Conservation (phyloP, 2,329 filamentous ascomycete genomes). For the Hypoxylon sp. region DNA sequence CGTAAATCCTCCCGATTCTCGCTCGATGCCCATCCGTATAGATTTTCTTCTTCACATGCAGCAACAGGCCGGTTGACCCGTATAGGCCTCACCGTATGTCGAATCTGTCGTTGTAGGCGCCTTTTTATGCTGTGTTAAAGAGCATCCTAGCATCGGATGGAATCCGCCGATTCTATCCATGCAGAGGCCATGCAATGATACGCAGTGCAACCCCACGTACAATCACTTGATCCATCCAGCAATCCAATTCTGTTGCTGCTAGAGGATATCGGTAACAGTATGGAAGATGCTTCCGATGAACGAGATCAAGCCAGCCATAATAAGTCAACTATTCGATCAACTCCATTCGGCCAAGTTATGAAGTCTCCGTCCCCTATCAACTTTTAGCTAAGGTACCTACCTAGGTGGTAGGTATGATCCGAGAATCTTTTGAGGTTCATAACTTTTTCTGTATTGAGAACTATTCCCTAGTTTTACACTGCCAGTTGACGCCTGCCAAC, state of each 20-base stretch:
- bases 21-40: neutral
- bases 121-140: neutral
- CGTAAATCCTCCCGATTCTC: neutral
- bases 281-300: conserved; percentile 19
- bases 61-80: conserved; percentile 3
- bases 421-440: conserved; percentile 24
- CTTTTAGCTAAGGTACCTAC: no score
- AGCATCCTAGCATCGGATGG: conserved; percentile 21
- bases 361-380: neutral
- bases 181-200: conserved; percentile 17
- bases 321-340: neutral
- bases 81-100: neutral
- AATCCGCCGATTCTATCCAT: conserved; percentile 25
- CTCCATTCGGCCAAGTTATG: neutral
- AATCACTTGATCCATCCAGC: conserved; percentile 27
- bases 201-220: conserved; percentile 34
- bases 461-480: conserved; percentile 51
- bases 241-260: conserved; percentile 1
- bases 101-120: neutral
- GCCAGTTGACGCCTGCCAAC: conserved; percentile 46
- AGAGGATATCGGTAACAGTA: conserved; percentile 12
- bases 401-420: neutral
- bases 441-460: conserved; percentile 46
- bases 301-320: neutral
- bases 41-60: conserved; percentile 3